Conservation (phyloP, 2,329 filamentous ascomycete species). For the Colletotrichum tropicicola region DNA sequence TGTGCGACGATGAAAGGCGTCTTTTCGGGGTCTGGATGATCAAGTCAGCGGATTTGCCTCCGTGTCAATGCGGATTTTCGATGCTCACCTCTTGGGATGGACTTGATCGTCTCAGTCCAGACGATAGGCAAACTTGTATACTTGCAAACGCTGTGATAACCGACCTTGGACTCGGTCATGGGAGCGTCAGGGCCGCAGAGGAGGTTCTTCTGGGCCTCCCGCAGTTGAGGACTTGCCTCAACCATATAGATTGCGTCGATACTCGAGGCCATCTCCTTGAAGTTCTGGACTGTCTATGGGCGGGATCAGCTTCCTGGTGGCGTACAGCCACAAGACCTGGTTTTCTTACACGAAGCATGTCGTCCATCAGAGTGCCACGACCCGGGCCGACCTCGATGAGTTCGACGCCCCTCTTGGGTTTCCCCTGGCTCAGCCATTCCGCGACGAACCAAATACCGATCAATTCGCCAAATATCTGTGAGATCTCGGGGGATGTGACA, state of each 20-base stretch:
- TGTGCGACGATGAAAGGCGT: slow-evolving; percentile 95
- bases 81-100: slow-evolving; percentile 74
- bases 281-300: slow-evolving; percentile 81
- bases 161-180: slow-evolving; percentile 76
- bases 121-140: slow-evolving; percentile 78
- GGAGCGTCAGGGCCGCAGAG: slow-evolving; percentile 78
- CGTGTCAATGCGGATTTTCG: not conserved
- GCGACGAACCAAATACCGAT: slow-evolving; percentile 94
- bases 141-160: slow-evolving; percentile 79
- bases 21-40: slow-evolving; percentile 65
- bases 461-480: slow-evolving; percentile 94
- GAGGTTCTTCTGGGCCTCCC: slow-evolving; percentile 79
- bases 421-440: slow-evolving; percentile 95
- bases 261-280: slow-evolving; percentile 78
- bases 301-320: not conserved
- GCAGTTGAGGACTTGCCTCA: slow-evolving; percentile 86
- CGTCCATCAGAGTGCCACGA: slow-evolving; percentile 95
- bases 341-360: slow-evolving; percentile 81
- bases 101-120: slow-evolving; percentile 90
- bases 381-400: slow-evolving; percentile 95
- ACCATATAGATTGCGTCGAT: slow-evolving; percentile 93
- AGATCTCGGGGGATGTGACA: slow-evolving; percentile 96
- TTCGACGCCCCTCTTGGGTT: slow-evolving; percentile 77
- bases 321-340: not conserved
- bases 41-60: not conserved